These are phyloP conservation scores for Ilyonectria mors-panacis DNA, from an alignment of 2,329 filamentous ascomycete genomes.

Conservation along the genomic window DNA sequence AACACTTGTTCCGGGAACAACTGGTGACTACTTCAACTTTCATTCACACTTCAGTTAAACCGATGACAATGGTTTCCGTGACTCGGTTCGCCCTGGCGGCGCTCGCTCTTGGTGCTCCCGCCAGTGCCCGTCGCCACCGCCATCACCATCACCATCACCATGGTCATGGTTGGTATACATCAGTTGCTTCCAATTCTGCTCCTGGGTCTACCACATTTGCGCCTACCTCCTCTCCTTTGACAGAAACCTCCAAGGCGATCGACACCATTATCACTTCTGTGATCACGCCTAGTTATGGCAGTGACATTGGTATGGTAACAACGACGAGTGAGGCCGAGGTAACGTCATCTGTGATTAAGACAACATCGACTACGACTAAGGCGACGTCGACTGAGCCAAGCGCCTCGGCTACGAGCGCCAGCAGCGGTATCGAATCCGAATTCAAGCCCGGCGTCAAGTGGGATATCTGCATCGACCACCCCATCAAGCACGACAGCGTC, in stretches of 20 bases:
- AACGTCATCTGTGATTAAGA: neutral
- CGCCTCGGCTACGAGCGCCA: neutral
- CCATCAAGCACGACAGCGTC: slow-evolving; percentile 47
- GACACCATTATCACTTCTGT: neutral
- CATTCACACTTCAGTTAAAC: neutral
- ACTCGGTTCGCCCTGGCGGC: slow-evolving; percentile 31
- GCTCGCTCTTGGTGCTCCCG: slow-evolving; percentile 33
- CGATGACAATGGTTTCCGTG: slow-evolving; percentile 37
- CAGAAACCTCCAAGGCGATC: neutral
- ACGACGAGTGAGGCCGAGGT: neutral
- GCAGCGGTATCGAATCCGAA: neutral
- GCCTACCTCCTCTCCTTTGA: neutral
- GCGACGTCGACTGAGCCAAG: neutral
- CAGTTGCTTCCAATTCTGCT: neutral
- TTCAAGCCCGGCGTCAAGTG: slow-evolving; percentile 51
- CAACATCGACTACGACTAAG: neutral
- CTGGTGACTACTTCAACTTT: neutral
- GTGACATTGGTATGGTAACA: neutral
- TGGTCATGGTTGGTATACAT: neutral
- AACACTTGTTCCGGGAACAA: neutral
- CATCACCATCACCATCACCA: neutral
- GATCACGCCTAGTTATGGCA: neutral
- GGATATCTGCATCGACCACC: slow-evolving; percentile 51
- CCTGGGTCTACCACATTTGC: neutral
- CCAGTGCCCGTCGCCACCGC: slow-evolving; percentile 30